Base-by-base conservation (phyloP, 805 yeast genomes). In the Lachancea sp. region DNA sequence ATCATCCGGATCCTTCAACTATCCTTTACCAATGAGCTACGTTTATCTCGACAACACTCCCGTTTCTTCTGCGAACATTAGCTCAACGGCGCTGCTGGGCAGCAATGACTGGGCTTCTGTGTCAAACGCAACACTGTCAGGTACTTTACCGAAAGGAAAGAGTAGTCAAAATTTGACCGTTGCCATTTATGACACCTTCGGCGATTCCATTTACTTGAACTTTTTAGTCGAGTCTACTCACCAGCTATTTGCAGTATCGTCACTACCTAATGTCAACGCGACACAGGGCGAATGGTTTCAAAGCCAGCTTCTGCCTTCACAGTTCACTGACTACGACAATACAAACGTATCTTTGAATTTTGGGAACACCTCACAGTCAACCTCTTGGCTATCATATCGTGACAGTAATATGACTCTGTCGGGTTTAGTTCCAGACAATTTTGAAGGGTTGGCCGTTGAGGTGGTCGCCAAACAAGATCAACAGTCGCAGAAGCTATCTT, bases 311-410 rank as follows among this genome's bases (percentile, higher is more conserved):
- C 56, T 75, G 41, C 66, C 75, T 18, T 68, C 81, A 3, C 74
- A 73, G 52, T 81, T 85, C 59, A 75, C 84, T 2, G 75, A 81
- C 53, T 66, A 62, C 54, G 63, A 71, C 41, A 59, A 66, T 15
- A 78, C 89, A 1, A 62, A 67, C 18, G 63, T 85, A 6, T 54
- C 70, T 2, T 77, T 78, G 4, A 57, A 65, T 3, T 73, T 67
- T 52, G 25, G 41, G 11, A 64, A 65, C 46, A 53, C 61, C 33
- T 52, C 63, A 18, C 60, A 63, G 38, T 59, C 65, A 39, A 67
- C 72, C 18, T 59, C 63, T 41, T 91, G 98, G 98, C 69, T 91
- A 40, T 54, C 68, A 1, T 89, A 75, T 59, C 75, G 80, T 60
- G 54, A 66, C 37, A 51, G 73, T 10, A 86, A 84, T 57, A 68